Base-by-base conservation (phyloP, 345 rosid genomes). In the Eucalyptus albens region DNA sequence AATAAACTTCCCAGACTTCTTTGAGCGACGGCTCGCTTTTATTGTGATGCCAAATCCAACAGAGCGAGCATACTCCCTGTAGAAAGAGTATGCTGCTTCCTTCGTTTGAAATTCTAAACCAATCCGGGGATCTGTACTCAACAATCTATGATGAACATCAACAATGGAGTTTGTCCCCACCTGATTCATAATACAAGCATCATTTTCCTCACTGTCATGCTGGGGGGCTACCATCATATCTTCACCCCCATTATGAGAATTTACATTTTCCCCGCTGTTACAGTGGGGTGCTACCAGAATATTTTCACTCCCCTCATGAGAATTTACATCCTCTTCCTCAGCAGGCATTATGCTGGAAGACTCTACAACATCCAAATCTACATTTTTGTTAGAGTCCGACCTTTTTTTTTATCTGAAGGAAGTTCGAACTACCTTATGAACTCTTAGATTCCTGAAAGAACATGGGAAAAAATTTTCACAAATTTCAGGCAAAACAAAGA, bases 61-160 rank as follows among this genome's bases (percentile, higher is more conserved):
- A 40, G 93, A 93, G 49, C 89, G 91, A 29, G 94, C 94, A 14
- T 93, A 93, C n/a, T 93, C 93, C 87, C 94, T 88, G 89, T 93
- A 92, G 88, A 93, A 93, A 69, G 94, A 88, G 92, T 93, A 93
- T 6, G 94, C 95, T 3, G 89, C 92, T 90, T 93, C 95, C 92
- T 93, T 93, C 6, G 94, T 90, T 87, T 92, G 94, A 89, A 93
- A 93, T 87, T 89, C 91, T 89, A 93, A 83, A 65, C 93, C 94
- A 81, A 53, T 89, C 69, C 29, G 85, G 21, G 95, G 95, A 86
- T 91, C 92, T n/a, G 45, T 33, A 33, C 81, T 87, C 27, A 37
- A 80, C 67, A 86, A 87, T 88, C 86, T 72, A 72, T 69, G 49
- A 67, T 56, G 88, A 88, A 44, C 88, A 88, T 89, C 88, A 37